phyloP scores from a whole-genome alignment of 192 early-diverging fungal genomes.

The Coemansia erecta region DNA sequence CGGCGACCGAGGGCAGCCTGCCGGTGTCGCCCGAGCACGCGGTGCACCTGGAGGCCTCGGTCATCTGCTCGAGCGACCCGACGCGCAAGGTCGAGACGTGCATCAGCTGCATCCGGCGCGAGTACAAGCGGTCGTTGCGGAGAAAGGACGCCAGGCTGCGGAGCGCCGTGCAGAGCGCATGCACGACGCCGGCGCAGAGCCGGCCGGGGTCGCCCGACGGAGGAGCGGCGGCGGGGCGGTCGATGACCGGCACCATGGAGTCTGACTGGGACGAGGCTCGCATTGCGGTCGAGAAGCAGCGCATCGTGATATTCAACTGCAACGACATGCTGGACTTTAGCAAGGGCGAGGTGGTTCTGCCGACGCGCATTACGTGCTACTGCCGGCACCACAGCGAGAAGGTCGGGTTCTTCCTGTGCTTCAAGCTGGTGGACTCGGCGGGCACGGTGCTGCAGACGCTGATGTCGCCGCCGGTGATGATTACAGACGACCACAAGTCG shows the following conservation, averaged over 20 bases:
- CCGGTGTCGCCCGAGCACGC: slow-evolving; percentile 53
- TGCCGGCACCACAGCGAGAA: slow-evolving; percentile 95
- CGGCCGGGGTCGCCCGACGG: slow-evolving; percentile 49
- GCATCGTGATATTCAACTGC: slow-evolving; percentile 89
- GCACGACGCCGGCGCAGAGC: slow-evolving; percentile 59
- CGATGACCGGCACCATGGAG: slow-evolving; percentile 57
- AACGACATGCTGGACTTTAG: slow-evolving; percentile 81
- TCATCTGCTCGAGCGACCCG: slow-evolving; percentile 83
- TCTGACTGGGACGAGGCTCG: slow-evolving; percentile 63
- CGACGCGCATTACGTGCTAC: slow-evolving; percentile 94
- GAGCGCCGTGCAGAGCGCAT: slow-evolving; percentile 43
- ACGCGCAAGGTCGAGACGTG: slow-evolving; percentile 77
- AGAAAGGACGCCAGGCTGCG: slow-evolving; percentile 50
- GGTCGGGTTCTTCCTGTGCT: slow-evolving; percentile 86
- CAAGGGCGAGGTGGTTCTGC: slow-evolving; percentile 84
- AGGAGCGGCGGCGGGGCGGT: slow-evolving; percentile 39
- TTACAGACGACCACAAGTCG: slow-evolving; percentile 97
- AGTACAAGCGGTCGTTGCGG: slow-evolving; percentile 71
- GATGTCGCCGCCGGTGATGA: slow-evolving; percentile 89
- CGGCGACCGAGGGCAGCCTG: slow-evolving; percentile 39
- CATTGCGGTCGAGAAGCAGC: slow-evolving; percentile 70
- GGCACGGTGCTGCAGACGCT: slow-evolving; percentile 71
- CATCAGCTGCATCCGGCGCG: slow-evolving; percentile 78
- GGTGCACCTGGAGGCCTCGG: slow-evolving; percentile 74
- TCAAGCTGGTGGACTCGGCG: slow-evolving; percentile 69